Percentiles rank a stretch among this genome's conserved stretches.
Evolutionary conservation across 495 filamentous ascomycete species (phyloP).

Genomic region (Podospora didyma): DNA sequence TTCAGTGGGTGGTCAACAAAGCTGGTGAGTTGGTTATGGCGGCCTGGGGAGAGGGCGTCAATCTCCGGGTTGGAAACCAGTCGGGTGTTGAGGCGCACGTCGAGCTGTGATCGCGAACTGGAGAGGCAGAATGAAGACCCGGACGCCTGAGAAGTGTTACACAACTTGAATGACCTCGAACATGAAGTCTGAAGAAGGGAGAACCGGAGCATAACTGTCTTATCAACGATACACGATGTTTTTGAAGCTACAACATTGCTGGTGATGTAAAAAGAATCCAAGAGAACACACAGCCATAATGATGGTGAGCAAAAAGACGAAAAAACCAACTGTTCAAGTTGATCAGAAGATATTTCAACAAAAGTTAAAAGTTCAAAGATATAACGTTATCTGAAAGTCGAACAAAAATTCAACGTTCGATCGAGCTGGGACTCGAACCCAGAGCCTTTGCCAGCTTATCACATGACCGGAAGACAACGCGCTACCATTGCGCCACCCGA

Average conservation of each 20-base stretch:
- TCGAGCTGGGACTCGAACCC: background rate
- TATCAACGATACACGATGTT: too few species aligned
- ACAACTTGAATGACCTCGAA: too few species aligned
- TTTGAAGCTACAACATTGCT: too few species aligned
- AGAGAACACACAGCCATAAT: too few species aligned
- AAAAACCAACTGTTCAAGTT: too few species aligned
- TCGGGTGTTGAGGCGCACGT: background rate
- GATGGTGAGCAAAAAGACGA: too few species aligned
- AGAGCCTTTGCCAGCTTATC: background rate
- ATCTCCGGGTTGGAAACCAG: background rate
- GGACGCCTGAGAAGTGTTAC: too few species aligned
- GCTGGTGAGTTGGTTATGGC: background rate
- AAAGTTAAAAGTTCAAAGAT: background rate
- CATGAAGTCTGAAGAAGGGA: too few species aligned
- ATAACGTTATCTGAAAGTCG: background rate
- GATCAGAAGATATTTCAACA: too few species aligned
- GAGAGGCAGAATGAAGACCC: too few species aligned
- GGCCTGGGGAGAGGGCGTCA: background rate
- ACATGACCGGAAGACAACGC: background rate
- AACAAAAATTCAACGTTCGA: background rate
- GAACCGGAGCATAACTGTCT: too few species aligned
- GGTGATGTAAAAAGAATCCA: too few species aligned
- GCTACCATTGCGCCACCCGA: background rate
- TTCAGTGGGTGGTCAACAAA: background rate
- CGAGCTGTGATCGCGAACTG: background rate